Conservation (phyloP, 1,284 basidiomycete genomes). For the Acaromyces ingoldii region DNA sequence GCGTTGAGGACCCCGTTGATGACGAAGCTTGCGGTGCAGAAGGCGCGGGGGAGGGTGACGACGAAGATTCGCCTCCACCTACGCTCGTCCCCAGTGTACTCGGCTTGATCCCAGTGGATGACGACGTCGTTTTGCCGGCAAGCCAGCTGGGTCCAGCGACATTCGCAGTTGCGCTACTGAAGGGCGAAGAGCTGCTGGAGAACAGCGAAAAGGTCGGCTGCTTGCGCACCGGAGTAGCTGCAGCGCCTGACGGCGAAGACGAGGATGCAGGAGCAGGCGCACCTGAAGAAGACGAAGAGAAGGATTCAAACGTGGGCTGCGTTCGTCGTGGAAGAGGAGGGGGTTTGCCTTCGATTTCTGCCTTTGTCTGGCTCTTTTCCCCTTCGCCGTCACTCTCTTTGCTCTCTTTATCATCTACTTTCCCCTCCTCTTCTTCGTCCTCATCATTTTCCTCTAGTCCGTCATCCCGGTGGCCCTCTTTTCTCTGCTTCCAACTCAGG, state of each 20-base stretch:
- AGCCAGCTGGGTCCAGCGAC: constrained; percentile 17
- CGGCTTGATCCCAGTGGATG: constrained; percentile 8
- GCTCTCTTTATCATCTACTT: background rate
- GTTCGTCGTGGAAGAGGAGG: background rate
- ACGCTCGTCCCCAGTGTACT: too few species aligned
- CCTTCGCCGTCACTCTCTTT: background rate
- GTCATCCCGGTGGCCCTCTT: constrained; percentile 1
- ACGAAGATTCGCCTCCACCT: background rate
- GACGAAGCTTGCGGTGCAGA: background rate
- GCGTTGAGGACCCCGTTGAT: background rate
- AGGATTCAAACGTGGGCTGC: background rate
- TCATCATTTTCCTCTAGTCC: background rate
- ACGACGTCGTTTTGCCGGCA: constrained; percentile 1
- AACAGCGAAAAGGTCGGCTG: constrained; percentile 18
- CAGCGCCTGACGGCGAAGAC: background rate
- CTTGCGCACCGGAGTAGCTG: constrained; percentile 1
- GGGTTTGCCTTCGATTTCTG: background rate
- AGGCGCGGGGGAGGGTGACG: background rate
- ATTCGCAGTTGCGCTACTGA: constrained; percentile 4
- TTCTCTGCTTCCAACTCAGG: constrained; percentile 28
- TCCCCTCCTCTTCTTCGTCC: background rate
- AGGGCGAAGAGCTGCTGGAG: constrained; percentile 10
- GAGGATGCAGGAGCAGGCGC: background rate
- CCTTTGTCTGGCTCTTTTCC: background rate
- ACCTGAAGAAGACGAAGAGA: constrained; percentile 6